A percentile compares a stretch with the other conserved stretches of the same genome.
Evolutionary conservation across 2,329 filamentous ascomycete genomes (phyloP).

Genomic region (Colletotrichum sidae): DNA sequence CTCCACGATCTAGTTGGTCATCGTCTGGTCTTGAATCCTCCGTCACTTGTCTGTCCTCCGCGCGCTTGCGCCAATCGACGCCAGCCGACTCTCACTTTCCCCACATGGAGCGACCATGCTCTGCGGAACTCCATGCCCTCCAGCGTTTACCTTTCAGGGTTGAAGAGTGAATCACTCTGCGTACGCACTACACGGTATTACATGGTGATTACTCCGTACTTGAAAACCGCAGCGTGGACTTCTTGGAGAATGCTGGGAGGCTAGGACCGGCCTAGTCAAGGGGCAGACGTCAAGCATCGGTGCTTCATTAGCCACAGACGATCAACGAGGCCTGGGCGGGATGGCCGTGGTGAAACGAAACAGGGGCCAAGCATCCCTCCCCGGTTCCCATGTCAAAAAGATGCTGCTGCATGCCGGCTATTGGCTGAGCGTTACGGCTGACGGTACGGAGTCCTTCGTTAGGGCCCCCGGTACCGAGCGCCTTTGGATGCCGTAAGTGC

Average conservation of each 20-base stretch:
- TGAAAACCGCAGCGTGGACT: neutral
- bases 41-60: slow-evolving; percentile 6
- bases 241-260: slow-evolving; percentile 1
- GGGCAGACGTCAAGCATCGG: slow-evolving; percentile 4
- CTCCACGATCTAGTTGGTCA: too few relatives aligned
- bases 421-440: slow-evolving; percentile 34
- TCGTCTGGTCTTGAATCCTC: slow-evolving; percentile 13
- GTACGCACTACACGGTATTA: too few relatives aligned
- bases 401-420: slow-evolving; percentile 24
- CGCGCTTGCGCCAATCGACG: slow-evolving; percentile 2
- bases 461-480: slow-evolving; percentile 14
- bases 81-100: slow-evolving; percentile 3
- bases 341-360: slow-evolving; percentile 37
- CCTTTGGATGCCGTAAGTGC: slow-evolving; percentile 30
- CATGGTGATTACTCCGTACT: neutral
- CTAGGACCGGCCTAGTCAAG: slow-evolving; percentile 3
- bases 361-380: slow-evolving; percentile 33
- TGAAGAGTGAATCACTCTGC: too few relatives aligned
- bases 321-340: slow-evolving; percentile 30
- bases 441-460: slow-evolving; percentile 14
- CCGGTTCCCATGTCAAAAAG: slow-evolving; percentile 28
- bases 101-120: slow-evolving; percentile 13
- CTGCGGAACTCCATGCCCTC: slow-evolving; percentile 1
- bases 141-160: too few relatives aligned
- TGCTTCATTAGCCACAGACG: slow-evolving; percentile 23